Evolutionary conservation across 331 rosid species (phyloP).

Genomic region (Pyrus hybrid): DNA sequence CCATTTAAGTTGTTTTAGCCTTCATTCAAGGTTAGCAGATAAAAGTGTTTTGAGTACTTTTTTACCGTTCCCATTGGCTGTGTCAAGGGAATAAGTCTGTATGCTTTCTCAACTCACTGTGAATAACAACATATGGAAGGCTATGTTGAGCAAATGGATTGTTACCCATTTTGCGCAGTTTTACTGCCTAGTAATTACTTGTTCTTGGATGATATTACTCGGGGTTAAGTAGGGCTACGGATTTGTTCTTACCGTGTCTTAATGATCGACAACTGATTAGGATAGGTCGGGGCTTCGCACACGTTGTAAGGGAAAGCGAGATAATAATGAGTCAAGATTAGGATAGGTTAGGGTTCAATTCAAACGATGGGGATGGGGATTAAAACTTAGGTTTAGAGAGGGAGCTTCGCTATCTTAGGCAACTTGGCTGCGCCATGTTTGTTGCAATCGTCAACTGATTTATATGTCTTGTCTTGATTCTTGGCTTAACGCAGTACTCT

Average conservation of each 20-base stretch:
- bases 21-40: constrained; percentile 26
- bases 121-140: constrained; percentile 33
- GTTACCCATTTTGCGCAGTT: background rate
- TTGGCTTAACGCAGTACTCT: background rate
- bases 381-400: background rate
- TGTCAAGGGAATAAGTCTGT: constrained; percentile 33
- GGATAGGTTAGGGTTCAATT: background rate
- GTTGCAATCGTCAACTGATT: background rate
- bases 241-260: background rate
- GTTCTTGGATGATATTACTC: background rate
- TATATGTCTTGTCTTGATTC: background rate
- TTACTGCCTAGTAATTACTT: background rate
- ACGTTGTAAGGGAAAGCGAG: too few species aligned
- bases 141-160: background rate
- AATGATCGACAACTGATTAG: background rate
- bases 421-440: background rate
- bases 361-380: background rate
- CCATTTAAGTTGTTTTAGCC: constrained; percentile 28
- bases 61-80: constrained; percentile 4
- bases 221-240: background rate
- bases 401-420: background rate
- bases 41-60: constrained; percentile 31
- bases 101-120: constrained; percentile 28
- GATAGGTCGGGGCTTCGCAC: too few species aligned
- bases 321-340: too few species aligned